Percentiles rank a stretch among this genome's conserved stretches.
Conservation (phyloP, 2,329 filamentous ascomycete species). For the Cladosporium sphaerospermum region DNA sequence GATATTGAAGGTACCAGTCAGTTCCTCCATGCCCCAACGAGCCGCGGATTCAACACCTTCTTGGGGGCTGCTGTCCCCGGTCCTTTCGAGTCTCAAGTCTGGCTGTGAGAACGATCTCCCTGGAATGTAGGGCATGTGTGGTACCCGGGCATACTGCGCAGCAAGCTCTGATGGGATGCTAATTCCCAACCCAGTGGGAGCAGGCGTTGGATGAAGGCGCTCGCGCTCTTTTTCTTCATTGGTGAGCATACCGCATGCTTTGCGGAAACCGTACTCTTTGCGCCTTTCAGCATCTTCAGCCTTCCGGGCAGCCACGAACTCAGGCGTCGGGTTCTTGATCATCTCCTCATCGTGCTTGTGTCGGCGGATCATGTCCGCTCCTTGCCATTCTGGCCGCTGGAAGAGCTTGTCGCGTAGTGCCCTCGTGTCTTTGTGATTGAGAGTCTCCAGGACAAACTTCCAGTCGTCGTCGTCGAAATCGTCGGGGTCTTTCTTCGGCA, state of each 20-base stretch:
- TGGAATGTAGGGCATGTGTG: too few species aligned
- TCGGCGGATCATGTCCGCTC: background rate
- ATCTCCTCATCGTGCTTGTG: background rate
- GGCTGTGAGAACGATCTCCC: too few species aligned
- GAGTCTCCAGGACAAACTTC: constrained; percentile 1
- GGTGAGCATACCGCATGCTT: constrained; percentile 2
- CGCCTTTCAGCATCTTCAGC: background rate
- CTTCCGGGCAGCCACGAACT: background rate
- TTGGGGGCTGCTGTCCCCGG: too few species aligned
- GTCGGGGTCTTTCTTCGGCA: constrained; percentile 9
- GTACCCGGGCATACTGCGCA: background rate
- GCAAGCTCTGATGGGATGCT: background rate
- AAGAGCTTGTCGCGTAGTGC: background rate
- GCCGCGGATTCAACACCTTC: background rate
- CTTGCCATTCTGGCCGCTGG: constrained; percentile 3
- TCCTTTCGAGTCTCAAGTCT: too few species aligned
- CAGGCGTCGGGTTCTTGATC: background rate
- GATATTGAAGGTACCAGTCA: constrained; percentile 2
- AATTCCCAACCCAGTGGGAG: background rate
- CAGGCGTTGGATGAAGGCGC: background rate
- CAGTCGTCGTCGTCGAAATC: constrained; percentile 9
- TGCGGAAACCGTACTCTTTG: constrained; percentile 6
- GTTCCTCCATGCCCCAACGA: background rate
- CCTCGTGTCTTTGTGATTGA: constrained; percentile 1
- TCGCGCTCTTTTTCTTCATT: constrained; percentile 1